phyloP scores from a whole-genome alignment of 352 stramenopile genomes.

The Pythium phragmitis region DNA sequence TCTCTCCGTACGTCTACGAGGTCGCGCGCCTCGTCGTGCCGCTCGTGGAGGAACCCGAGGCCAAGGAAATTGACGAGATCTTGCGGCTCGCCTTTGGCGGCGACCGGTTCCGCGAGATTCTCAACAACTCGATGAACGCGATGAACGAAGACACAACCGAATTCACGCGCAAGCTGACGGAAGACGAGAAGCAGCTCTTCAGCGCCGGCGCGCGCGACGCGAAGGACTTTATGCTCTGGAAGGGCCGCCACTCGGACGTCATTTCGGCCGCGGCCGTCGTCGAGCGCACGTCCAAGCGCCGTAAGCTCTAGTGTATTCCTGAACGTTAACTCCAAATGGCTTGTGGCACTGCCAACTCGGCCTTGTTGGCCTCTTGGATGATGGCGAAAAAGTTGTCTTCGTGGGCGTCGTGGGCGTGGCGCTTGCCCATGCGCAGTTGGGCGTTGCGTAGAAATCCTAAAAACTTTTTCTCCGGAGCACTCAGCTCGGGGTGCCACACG shows the following conservation, averaged over 20 bases:
- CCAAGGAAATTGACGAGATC: slow-evolving; percentile 74
- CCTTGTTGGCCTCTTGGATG: slow-evolving; percentile 52
- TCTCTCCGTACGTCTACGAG: slow-evolving; percentile 71
- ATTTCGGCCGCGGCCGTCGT: slow-evolving; percentile 59
- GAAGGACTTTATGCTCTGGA: slow-evolving; percentile 79
- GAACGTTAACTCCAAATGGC: slow-evolving; percentile 50
- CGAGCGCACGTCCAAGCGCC: slow-evolving; percentile 58
- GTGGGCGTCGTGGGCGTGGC: slow-evolving; percentile 29
- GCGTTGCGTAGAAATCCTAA: slow-evolving; percentile 79
- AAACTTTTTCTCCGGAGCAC: slow-evolving; percentile 84
- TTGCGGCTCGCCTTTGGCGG: slow-evolving; percentile 71
- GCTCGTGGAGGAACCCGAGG: slow-evolving; percentile 43
- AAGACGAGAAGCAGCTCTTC: slow-evolving; percentile 73
- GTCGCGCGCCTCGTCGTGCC: slow-evolving; percentile 61
- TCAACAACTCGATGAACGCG: slow-evolving; percentile 86
- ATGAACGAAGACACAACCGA: slow-evolving; percentile 84
- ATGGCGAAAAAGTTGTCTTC: slow-evolving; percentile 76
- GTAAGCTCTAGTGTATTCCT: slow-evolving; percentile 35
- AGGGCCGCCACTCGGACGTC: slow-evolving; percentile 63
- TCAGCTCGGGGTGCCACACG: slow-evolving; percentile 95
- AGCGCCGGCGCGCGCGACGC: slow-evolving; percentile 57
- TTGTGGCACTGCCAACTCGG: slow-evolving; percentile 30
- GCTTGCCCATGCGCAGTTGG: slow-evolving; percentile 60
- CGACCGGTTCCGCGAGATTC: slow-evolving; percentile 69
- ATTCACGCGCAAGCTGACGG: slow-evolving; percentile 72